Evolutionary conservation across 208 protist genomes (phyloP), one percentile per base, ranked within the genome.

Genomic region (Acanthamoeba castellanii): DNA sequence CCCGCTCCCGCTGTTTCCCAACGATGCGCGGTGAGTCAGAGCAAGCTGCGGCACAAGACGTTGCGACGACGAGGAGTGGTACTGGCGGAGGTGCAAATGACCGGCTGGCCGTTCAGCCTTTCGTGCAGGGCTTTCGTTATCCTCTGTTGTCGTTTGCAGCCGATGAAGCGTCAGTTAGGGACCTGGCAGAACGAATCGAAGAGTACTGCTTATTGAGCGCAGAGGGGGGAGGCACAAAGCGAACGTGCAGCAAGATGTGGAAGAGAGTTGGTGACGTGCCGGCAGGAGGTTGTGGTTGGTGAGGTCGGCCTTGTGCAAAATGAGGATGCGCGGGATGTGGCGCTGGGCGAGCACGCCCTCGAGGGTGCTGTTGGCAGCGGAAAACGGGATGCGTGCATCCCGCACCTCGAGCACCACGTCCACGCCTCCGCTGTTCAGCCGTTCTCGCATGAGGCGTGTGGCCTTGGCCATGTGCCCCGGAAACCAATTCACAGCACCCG

Each of bases 391-490:
- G 20, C 72, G 91, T 25, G 91, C 91, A 66, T 81, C 91, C 0
- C 72, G 91, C 37, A 94, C 72, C 42, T 94, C 70, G 30, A 81
- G 59, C 32, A 94, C 91, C 5, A 94, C 27, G 47, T 85, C 70
- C 47, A 85, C 91, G 8, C 70, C 91, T 7, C 57, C 74, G 7
- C 85, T n/a, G 8, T 16, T 47, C 27, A 94, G 34, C 32, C 91
- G 34, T 37, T 94, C 91, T 4, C 72, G 50, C 91, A 81, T 94
- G 27, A 85, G 72, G 3, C 91, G 91, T 4, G 70, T 81, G 45
- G 66, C 70, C 74, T 94, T 94, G 91, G 70, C 72, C 72, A 81
- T 94, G 70, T 85, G 66, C 5, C 91, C 91, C 8, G 91, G 91
- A 42, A 87, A 94, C 91, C 91, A 94, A n/a, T 94, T 94, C 22